A percentile compares a stretch with the other conserved stretches of the same genome.
These are phyloP conservation scores for Zymoseptoria ardabiliae DNA, from an alignment of 2,329 filamentous ascomycete species.

Conservation along the genomic window DNA sequence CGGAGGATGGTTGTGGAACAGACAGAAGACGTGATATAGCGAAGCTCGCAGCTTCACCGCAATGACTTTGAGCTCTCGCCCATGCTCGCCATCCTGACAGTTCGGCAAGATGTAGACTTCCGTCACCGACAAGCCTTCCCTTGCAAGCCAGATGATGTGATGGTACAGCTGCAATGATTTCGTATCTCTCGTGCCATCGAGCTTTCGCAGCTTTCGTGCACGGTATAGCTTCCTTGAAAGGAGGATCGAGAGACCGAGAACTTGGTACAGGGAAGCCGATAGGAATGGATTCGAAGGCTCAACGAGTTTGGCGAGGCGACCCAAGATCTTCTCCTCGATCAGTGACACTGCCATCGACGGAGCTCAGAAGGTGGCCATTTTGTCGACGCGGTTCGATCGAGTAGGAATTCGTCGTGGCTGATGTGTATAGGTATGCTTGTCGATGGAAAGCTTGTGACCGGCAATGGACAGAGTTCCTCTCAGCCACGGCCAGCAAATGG, in stretches of 20 bases:
- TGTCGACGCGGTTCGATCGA: background rate
- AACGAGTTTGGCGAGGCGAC: constrained; percentile 75
- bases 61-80: constrained; percentile 75
- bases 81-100: constrained; percentile 62
- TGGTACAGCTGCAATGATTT: constrained; percentile 76
- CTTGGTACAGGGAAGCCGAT: constrained; percentile 77
- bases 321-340: constrained; percentile 95
- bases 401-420: background rate
- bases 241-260: constrained; percentile 82
- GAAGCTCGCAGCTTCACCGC: constrained; percentile 87
- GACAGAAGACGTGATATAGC: constrained; percentile 92
- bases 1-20: constrained; percentile 86
- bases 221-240: constrained; percentile 76
- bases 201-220: constrained; percentile 72
- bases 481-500: constrained; percentile 6
- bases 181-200: constrained; percentile 72
- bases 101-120: constrained; percentile 76
- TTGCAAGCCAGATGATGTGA: constrained; percentile 91
- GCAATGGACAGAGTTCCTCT: constrained; percentile 11
- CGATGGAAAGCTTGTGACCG: background rate
- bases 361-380: background rate
- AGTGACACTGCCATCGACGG: constrained; percentile 82
- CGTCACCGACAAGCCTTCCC: constrained; percentile 81
- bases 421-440: background rate
- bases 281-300: constrained; percentile 71